Percentiles rank a stretch among this genome's conserved stretches.
phyloP scores from a whole-genome alignment of 164 flowering plant species.

The Vitis amurensis region DNA sequence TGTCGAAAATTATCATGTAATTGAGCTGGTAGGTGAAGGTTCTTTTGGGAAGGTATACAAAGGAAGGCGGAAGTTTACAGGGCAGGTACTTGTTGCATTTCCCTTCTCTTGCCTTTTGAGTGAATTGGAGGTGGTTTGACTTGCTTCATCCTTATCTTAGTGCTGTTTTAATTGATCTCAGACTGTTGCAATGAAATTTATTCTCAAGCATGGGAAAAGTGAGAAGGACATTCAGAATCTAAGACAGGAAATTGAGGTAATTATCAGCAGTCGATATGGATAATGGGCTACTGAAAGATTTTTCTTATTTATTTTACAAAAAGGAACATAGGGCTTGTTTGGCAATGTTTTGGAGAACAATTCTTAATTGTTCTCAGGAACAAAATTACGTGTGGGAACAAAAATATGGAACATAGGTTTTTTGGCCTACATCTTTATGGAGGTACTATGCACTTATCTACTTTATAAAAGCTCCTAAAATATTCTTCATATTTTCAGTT shows the following conservation, averaged over 20 bases:
- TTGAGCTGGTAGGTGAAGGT: constrained; percentile 95
- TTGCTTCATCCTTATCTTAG: not conserved
- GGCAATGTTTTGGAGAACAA: not conserved
- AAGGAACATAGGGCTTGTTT: not conserved
- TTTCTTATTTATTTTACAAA: not conserved
- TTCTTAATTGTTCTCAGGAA: too few species aligned
- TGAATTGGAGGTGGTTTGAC: not conserved
- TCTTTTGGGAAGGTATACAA: constrained; percentile 96
- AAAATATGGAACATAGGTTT: too few species aligned
- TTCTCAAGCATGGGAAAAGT: constrained; percentile 91
- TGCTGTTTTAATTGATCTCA: constrained; percentile 22
- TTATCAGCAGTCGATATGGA: not conserved
- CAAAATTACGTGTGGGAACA: too few species aligned
- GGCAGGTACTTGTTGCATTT: constrained; percentile 53
- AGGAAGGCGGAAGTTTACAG: constrained; percentile 82
- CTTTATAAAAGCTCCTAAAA: too few species aligned
- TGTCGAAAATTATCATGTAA: constrained; percentile 87
- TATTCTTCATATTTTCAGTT: too few species aligned
- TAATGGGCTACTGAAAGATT: not conserved
- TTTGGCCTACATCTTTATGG: too few species aligned
- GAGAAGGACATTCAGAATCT: constrained; percentile 88
- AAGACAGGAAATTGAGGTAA: constrained; percentile 97
- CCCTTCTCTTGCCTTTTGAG: not conserved
- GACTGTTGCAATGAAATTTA: constrained; percentile 99
- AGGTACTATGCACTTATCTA: too few species aligned